Conservation (phyloP, 2,329 filamentous ascomycete genomes). For the Colletotrichum chrysophilum region DNA sequence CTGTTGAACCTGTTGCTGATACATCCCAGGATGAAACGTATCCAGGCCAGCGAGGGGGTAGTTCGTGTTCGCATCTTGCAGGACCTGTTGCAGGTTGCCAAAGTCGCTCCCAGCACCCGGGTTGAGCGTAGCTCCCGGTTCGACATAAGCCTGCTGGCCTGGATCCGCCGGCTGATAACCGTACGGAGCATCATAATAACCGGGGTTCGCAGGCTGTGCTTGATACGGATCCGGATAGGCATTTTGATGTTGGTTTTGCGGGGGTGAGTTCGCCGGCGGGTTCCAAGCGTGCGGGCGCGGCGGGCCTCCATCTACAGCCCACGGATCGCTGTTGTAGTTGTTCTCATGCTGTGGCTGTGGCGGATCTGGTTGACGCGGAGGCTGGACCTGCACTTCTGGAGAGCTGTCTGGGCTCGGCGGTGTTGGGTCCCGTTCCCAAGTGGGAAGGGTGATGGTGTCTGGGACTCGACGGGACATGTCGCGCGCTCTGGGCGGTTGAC, state of each 20-base stretch:
- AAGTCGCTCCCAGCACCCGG: neutral
- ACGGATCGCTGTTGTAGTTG: neutral
- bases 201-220: neutral
- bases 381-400: neutral
- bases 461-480: conserved; percentile 1
- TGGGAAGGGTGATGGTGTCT: conserved; percentile 1
- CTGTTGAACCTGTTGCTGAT: neutral
- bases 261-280: neutral
- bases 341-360: neutral
- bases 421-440: neutral
- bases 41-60: neutral
- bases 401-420: neutral
- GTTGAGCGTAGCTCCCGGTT: neutral
- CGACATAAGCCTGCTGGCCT: neutral
- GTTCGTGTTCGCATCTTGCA: neutral
- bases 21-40: neutral
- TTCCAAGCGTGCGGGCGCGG: neutral
- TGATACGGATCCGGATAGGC: neutral
- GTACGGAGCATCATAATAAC: neutral
- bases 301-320: neutral
- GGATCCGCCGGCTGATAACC: neutral
- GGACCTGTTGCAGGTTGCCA: neutral
- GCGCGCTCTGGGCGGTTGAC: neutral
- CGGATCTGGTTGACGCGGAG: neutral
- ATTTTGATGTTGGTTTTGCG: neutral